A percentile compares a stretch with the other conserved stretches of the same genome.
These are phyloP conservation scores for Kazachstania sp. DNA, from an alignment of 1,139 yeast genomes.

Conservation along the genomic window DNA sequence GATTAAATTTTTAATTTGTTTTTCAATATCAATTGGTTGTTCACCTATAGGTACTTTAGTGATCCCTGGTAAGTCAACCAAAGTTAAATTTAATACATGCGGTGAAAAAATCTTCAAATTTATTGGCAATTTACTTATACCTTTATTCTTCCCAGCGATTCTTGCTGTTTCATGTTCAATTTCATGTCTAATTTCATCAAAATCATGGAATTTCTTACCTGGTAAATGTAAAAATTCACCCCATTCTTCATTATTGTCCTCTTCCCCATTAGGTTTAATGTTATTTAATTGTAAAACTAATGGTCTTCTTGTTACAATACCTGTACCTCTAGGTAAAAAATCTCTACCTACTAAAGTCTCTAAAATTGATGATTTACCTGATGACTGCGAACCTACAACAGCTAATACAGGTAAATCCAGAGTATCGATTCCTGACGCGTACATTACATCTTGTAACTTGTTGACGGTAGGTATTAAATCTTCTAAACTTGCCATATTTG, in stretches of 20 bases:
- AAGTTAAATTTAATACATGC: slow-evolving; percentile 77
- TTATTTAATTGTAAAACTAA: slow-evolving; percentile 64
- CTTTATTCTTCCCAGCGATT: slow-evolving; percentile 92
- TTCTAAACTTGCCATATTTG: slow-evolving; percentile 55
- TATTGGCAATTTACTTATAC: slow-evolving; percentile 86
- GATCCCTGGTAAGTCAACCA: slow-evolving; percentile 95
- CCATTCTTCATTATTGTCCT: slow-evolving; percentile 48
- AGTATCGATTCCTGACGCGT: slow-evolving; percentile 65
- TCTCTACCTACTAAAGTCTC: slow-evolving; percentile 75
- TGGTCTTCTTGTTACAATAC: slow-evolving; percentile 74
- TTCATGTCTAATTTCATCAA: slow-evolving; percentile 74
- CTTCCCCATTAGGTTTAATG: slow-evolving; percentile 22
- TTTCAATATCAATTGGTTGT: slow-evolving; percentile 93
- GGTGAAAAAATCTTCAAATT: slow-evolving; percentile 86
- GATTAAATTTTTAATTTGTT: slow-evolving; percentile 80
- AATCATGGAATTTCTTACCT: slow-evolving; percentile 70
- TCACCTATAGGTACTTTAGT: slow-evolving; percentile 97
- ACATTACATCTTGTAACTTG: slow-evolving; percentile 67
- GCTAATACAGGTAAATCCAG: slow-evolving; percentile 66
- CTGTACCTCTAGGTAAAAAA: slow-evolving; percentile 73
- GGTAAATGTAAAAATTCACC: slow-evolving; percentile 94
- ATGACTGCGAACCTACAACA: slow-evolving; percentile 72
- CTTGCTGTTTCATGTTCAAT: slow-evolving; percentile 87
- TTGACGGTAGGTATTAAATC: slow-evolving; percentile 86
- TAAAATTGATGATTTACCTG: slow-evolving; percentile 70